phyloP scores from a whole-genome alignment of 176 grass and related monocot species.

The Hyparrhenia diplandra region DNA sequence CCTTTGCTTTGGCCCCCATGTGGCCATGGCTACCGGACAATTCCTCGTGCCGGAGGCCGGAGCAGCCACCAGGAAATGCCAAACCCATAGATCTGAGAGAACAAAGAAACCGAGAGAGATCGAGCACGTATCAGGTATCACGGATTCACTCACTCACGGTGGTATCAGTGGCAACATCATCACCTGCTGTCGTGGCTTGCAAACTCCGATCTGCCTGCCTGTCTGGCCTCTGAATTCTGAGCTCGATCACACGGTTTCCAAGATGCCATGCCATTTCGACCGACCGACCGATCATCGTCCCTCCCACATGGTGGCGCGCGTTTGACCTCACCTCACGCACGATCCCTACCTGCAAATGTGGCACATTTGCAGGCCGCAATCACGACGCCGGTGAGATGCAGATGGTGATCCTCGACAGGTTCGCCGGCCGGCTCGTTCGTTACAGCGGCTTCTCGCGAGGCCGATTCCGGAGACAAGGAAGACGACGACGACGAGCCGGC shows the following conservation, averaged over 20 bases:
- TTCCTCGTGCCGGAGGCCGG: slow-evolving; percentile 20
- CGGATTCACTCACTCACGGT: background rate
- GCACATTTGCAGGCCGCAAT: background rate
- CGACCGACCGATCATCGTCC: background rate
- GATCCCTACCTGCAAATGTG: background rate
- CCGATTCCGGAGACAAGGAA: background rate
- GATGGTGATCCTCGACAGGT: background rate
- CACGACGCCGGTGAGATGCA: background rate
- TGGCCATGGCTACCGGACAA: slow-evolving; percentile 31
- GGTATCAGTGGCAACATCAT: background rate
- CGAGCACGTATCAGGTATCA: background rate
- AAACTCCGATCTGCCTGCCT: background rate
- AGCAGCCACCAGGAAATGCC: slow-evolving; percentile 24
- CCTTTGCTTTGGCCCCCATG: slow-evolving; percentile 12
- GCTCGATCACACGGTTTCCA: background rate
- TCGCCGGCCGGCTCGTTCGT: background rate
- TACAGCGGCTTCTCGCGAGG: slow-evolving; percentile 3
- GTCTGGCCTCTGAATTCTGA: background rate
- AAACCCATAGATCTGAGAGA: slow-evolving; percentile 19
- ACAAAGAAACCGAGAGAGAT: too few species aligned
- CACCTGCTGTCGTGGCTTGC: background rate
- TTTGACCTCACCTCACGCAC: slow-evolving; percentile 18
- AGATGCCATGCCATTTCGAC: background rate
- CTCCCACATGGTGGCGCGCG: slow-evolving; percentile 6
- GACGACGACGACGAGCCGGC: background rate